A percentile compares a stretch with the other conserved stretches of the same genome.
phyloP scores from a whole-genome alignment of 2,329 filamentous ascomycete genomes.

The Diaporthe longicolla region DNA sequence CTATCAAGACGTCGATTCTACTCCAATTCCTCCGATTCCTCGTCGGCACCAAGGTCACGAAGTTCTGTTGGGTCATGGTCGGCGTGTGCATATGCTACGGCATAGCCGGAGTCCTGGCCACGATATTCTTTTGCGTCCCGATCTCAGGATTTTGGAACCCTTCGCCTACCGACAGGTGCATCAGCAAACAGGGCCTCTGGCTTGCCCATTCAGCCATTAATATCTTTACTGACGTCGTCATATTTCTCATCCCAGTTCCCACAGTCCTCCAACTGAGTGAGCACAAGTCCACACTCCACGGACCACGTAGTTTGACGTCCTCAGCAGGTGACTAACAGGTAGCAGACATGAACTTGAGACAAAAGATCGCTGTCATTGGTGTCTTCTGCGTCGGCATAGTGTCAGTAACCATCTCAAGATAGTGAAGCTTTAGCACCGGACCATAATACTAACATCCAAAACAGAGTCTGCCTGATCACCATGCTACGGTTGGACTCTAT shows the following conservation, averaged over 20 bases:
- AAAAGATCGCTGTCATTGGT: conserved; percentile 16
- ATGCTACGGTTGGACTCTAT: not conserved
- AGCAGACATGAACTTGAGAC: conserved; percentile 11
- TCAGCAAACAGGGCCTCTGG: conserved; percentile 14
- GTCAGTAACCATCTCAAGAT: not conserved
- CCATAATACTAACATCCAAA: not conserved
- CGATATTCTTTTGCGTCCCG: conserved; percentile 6
- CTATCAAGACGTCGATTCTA: conserved; percentile 1
- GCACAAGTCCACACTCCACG: no score
- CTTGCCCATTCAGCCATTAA: conserved; percentile 4
- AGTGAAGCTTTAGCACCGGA: not conserved
- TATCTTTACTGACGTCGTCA: conserved; percentile 10
- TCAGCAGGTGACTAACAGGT: not conserved
- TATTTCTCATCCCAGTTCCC: not conserved
- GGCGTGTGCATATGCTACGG: conserved; percentile 6
- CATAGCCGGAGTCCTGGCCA: not conserved
- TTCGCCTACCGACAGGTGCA: not conserved
- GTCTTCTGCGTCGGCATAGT: conserved; percentile 16
- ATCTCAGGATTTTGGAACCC: conserved; percentile 14
- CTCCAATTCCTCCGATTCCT: conserved; percentile 25
- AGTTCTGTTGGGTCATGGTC: conserved; percentile 13
- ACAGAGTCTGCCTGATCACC: conserved; percentile 8
- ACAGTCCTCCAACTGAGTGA: conserved; percentile 5
- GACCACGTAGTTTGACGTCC: no score
- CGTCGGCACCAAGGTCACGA: not conserved